Conservation (phyloP, 1,284 basidiomycete species). For the Malassezia obtusa region DNA sequence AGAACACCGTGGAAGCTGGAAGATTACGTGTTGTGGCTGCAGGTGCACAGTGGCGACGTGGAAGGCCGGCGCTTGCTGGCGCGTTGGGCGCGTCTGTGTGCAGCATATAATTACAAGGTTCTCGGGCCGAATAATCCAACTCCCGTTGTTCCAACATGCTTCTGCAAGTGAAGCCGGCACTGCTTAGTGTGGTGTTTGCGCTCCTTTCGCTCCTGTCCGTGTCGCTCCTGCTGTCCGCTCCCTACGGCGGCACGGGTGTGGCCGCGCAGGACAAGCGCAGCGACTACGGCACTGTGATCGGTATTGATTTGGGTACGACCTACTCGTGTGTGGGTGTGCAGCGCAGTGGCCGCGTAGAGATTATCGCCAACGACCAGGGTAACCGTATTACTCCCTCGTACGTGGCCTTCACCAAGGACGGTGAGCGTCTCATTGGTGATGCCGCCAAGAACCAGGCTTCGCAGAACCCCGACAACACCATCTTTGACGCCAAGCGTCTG, state of each 20-base stretch:
- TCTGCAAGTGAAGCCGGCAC: constrained; percentile 11
- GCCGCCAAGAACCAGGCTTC: constrained; percentile 58
- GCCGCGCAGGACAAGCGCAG: constrained; percentile 39
- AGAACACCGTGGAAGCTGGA: constrained; percentile 17
- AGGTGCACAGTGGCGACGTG: constrained; percentile 11
- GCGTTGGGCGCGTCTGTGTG: neutral
- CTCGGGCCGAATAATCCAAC: neutral
- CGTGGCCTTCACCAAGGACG: constrained; percentile 52
- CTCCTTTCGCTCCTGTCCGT: constrained; percentile 16
- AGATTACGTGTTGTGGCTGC: constrained; percentile 6
- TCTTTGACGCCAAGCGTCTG: constrained; percentile 90
- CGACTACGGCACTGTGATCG: constrained; percentile 79
- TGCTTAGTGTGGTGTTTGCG: constrained; percentile 6
- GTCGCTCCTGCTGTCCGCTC: constrained; percentile 8
- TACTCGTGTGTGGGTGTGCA: constrained; percentile 61
- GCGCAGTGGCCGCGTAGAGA: constrained; percentile 55
- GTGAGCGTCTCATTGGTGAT: constrained; percentile 66
- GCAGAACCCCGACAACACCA: constrained; percentile 77
- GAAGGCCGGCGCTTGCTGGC: constrained; percentile 4
- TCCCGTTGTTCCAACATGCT: neutral
- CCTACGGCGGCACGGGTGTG: constrained; percentile 30
- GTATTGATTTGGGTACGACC: constrained; percentile 60
- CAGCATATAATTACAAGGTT: neutral
- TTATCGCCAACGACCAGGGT: constrained; percentile 51
- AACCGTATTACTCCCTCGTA: constrained; percentile 49